A percentile compares a stretch with the other conserved stretches of the same genome.
Conservation (phyloP, 2,329 filamentous ascomycete species). For the Sporothrix brunneoviolacea region DNA sequence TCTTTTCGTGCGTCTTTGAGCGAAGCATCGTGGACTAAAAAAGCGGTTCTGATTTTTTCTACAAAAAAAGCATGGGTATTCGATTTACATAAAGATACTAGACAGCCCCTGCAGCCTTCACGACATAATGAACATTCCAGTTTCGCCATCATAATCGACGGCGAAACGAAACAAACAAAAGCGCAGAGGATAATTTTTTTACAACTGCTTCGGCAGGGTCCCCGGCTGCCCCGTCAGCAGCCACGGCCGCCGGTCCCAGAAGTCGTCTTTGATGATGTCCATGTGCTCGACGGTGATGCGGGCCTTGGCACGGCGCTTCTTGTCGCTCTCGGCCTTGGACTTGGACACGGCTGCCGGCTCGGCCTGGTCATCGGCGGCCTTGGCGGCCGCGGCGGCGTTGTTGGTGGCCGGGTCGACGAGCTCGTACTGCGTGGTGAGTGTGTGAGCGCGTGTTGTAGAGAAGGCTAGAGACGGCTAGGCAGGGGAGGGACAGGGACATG, state of each 20-base stretch:
- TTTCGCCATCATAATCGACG: too few relatives aligned
- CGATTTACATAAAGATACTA: too few relatives aligned
- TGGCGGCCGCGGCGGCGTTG: constrained; percentile 36
- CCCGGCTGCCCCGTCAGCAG: constrained; percentile 68
- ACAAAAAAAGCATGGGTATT: background rate
- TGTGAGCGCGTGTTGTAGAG: background rate
- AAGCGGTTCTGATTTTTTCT: constrained; percentile 1
- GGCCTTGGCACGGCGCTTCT: constrained; percentile 74
- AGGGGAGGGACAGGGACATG: too few relatives aligned
- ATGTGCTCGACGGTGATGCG: constrained; percentile 75
- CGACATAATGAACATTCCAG: too few relatives aligned
- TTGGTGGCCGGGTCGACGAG: constrained; percentile 53
- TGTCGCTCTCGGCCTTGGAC: constrained; percentile 76
- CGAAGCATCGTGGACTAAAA: constrained; percentile 5
- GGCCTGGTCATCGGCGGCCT: constrained; percentile 38
- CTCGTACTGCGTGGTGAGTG: constrained; percentile 50
- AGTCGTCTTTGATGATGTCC: constrained; percentile 92
- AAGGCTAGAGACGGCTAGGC: background rate
- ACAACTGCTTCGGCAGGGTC: constrained; percentile 54
- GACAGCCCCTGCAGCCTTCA: too few relatives aligned
- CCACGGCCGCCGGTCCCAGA: constrained; percentile 87
- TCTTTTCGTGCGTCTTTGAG: too few relatives aligned
- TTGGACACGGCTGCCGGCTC: constrained; percentile 58
- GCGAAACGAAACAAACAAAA: constrained; percentile 21
- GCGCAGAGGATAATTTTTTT: constrained; percentile 5